phyloP scores from a whole-genome alignment of 2,329 filamentous ascomycete genomes.

The Cordyceps tenuipes region DNA sequence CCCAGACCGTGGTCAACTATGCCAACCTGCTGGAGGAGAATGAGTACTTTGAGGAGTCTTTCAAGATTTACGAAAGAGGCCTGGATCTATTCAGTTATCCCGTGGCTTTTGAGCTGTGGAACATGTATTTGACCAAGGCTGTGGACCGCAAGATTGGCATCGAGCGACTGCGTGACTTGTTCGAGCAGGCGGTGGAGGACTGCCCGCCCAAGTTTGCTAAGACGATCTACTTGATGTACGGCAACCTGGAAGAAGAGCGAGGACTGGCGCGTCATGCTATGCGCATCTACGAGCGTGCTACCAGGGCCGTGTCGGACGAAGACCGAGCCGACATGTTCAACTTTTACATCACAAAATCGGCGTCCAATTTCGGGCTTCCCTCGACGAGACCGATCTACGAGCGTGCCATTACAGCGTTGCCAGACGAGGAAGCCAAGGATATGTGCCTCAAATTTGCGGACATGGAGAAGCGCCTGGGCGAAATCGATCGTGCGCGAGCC shows the following conservation, averaged over 20 bases:
- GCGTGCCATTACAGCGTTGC: slow-evolving; percentile 84
- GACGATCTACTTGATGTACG: slow-evolving; percentile 95
- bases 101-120: slow-evolving; percentile 97
- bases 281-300: slow-evolving; percentile 97
- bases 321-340: slow-evolving; percentile 97
- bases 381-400: slow-evolving; percentile 96
- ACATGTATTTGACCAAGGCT: slow-evolving; percentile 93
- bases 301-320: slow-evolving; percentile 87
- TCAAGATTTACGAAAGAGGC: slow-evolving; percentile 94
- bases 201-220: slow-evolving; percentile 96
- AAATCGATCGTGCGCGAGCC: slow-evolving; percentile 88
- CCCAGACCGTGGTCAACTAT: slow-evolving; percentile 97
- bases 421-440: slow-evolving; percentile 84
- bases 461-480: slow-evolving; percentile 84
- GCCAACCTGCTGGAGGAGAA: slow-evolving; percentile 91
- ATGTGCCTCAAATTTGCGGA: slow-evolving; percentile 99
- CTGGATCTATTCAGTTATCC: slow-evolving; percentile 98
- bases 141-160: slow-evolving; percentile 95
- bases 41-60: slow-evolving; percentile 92
- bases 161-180: slow-evolving; percentile 85
- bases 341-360: slow-evolving; percentile 98
- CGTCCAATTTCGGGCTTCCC: slow-evolving; percentile 92
- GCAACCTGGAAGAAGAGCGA: slow-evolving; percentile 90
- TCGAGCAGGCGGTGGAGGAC: slow-evolving; percentile 92
- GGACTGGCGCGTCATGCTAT: slow-evolving; percentile 93